Conservation (phyloP, 2,329 filamentous ascomycete species). For the Colletotrichum salicis region DNA sequence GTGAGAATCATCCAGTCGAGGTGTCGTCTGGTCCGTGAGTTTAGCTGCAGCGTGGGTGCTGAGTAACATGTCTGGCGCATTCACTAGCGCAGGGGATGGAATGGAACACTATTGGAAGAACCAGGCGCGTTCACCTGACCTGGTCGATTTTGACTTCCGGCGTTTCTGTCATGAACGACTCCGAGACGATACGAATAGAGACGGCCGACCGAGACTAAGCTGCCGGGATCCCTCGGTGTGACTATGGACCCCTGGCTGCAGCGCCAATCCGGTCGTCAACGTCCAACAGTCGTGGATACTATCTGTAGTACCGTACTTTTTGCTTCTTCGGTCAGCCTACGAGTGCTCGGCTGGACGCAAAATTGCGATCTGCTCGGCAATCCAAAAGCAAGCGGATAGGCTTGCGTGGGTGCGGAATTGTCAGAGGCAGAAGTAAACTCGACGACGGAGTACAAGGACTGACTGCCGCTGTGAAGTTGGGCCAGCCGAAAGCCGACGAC, state of each 20-base stretch:
- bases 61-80: neutral
- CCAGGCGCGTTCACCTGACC: constrained; percentile 26
- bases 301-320: neutral
- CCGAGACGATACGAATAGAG: constrained; percentile 2
- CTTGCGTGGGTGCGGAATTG: neutral
- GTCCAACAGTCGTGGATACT: constrained; percentile 3
- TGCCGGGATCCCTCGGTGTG: constrained; percentile 19
- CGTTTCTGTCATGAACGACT: constrained; percentile 7
- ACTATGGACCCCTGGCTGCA: constrained; percentile 11
- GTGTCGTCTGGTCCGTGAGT: constrained; percentile 20
- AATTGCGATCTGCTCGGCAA: constrained; percentile 15
- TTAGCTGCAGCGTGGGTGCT: constrained; percentile 16
- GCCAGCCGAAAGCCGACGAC: neutral
- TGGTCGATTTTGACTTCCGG: constrained; percentile 14
- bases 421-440: neutral
- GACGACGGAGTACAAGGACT: neutral
- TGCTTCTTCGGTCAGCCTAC: constrained; percentile 21
- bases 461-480: neutral
- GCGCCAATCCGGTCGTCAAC: neutral
- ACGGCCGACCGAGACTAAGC: constrained; percentile 17
- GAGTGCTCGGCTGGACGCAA: constrained; percentile 7
- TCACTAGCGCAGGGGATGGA: constrained; percentile 21
- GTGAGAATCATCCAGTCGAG: neutral
- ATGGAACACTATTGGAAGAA: constrained; percentile 24
- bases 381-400: constrained; percentile 8